Base-by-base conservation (phyloP, 169 alveolate species). In the Plasmodium fragile region DNA sequence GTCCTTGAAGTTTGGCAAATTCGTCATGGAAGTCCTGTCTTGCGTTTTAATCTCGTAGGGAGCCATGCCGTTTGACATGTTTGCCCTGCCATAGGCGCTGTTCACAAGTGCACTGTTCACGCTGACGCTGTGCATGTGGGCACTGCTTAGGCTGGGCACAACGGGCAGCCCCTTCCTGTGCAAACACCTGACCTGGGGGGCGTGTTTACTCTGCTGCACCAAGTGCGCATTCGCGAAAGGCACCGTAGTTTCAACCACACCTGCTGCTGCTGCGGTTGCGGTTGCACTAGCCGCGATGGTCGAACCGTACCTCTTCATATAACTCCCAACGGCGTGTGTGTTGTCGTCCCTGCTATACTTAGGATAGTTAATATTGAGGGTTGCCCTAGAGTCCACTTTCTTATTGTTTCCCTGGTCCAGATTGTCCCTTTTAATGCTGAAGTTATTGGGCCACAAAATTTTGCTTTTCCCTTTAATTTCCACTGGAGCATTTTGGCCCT, bases 1-100 rank as follows among this genome's bases (percentile, higher is more conserved):
- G 75, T 84, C 84, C 6, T 49, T 84, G 52, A 18, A 30, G 59
- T 18, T 84, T 11, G 77, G 18, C 22, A 52, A 16, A 73, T 72
- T 84, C 30, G 22, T 5, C 52, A 52, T 16, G 71, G 83, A 28
- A 11, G 43, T 39, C 53, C 79, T 72, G 75, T 73, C 93, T 7
- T 43, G 2, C 32, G 45, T 49, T 45, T 72, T 53, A 25, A 45
- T 41, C 39, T 36, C 53, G 41, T 36, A 52, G 39, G 25, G 39
- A 13, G 59, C 28, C 13, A 13, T 2, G 11, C 75, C 72, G 13
- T 82, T 36, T 43, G 49, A 8, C n/a, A 65, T 18, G 49, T 82
- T 82, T 59, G 34, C 16, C 16, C 13, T 59, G 1, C 75, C 75
- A 22, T 65, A 10, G 75, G n/a, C 34, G 73, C 34, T 18, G 13